Conservation (phyloP, 176 grass and related monocot genomes). For the Hsuehochloa calcarea region DNA sequence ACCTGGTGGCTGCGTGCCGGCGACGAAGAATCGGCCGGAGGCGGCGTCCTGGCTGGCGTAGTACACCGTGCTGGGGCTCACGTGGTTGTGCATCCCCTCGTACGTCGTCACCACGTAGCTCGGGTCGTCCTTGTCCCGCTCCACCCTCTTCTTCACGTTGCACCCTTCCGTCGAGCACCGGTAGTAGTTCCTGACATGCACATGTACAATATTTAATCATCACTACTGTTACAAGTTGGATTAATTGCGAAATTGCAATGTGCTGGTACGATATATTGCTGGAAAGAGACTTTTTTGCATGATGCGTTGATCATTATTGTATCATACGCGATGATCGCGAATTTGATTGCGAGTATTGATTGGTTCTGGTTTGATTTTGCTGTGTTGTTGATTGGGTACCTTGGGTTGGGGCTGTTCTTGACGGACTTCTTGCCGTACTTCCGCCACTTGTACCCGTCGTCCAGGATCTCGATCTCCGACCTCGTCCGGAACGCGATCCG, state of each 20-base stretch:
- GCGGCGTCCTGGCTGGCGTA: constrained; percentile 83
- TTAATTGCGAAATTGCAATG: not conserved
- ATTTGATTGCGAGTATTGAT: not conserved
- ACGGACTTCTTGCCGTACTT: constrained; percentile 99
- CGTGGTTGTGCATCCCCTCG: constrained; percentile 87
- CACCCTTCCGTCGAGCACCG: constrained; percentile 94
- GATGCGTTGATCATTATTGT: not conserved
- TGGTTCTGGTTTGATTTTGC: not conserved
- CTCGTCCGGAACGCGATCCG: constrained; percentile 85
- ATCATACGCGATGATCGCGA: not conserved
- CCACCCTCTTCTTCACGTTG: constrained; percentile 93
- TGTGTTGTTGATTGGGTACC: constrained; percentile 32
- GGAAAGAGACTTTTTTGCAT: not conserved
- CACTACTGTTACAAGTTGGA: not conserved
- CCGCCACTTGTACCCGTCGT: constrained; percentile 95
- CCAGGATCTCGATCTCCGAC: constrained; percentile 70
- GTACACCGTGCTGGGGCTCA: constrained; percentile 78
- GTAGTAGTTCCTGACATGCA: constrained; percentile 76
- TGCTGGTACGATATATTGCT: not conserved
- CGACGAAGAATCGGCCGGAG: constrained; percentile 85
- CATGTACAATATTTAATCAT: not conserved
- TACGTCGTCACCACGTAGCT: constrained; percentile 95
- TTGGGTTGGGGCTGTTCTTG: constrained; percentile 95
- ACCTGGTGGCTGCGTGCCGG: constrained; percentile 62
- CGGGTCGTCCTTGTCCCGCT: constrained; percentile 79